Base-by-base conservation (phyloP, 108 stramenopile genomes). In the Tribonema minus region DNA sequence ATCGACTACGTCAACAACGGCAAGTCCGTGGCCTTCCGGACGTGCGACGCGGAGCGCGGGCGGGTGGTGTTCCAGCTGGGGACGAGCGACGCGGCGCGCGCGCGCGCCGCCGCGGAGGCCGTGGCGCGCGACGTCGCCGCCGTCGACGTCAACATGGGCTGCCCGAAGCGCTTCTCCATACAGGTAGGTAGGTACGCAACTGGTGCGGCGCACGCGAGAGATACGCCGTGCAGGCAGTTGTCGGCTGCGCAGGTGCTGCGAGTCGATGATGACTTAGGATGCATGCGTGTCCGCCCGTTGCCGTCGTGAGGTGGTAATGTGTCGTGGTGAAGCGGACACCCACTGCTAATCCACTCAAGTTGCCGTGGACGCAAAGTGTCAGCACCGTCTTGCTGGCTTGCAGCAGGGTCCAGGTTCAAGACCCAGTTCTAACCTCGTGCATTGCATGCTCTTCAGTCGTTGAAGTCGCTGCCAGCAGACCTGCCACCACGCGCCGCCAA, bases 71-170 rank as follows among this genome's bases (percentile, higher is more conserved):
- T 91, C 88, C 97, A 98, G 70, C 70, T 98, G 46, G 97, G 97
- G 26, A 93, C 93, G 58, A 92, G 93, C 4, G 90, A 92, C 74
- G 71, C 91, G 4, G 86, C 90, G 27, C 41, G 90, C 69, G 95
- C 95, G 4, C 60, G 93, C 37, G 70, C 76, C 31, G 96, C 95
- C 15, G 96, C 93, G 12, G 61, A 80, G 62, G 86, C 82, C 28
- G 91, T 96, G 1, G 69, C 87, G 46, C 72, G 82, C 41, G 93
- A 96, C 85, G 93, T 94, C 3, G 83, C 81, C 35, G 94, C 92
- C 28, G 86, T 98, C 31, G 97, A 96, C 86, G 73, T 98, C 60
- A 98, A 98, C 71, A 97, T 97, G 95, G 97, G 97, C 2, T 98
- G 97, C 88, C 97, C 97, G 23, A 96, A 88, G 82, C 37, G 40